phyloP scores from a whole-genome alignment of 371 early-diverging fungal genomes.

The Rhizopus stolonifer region DNA sequence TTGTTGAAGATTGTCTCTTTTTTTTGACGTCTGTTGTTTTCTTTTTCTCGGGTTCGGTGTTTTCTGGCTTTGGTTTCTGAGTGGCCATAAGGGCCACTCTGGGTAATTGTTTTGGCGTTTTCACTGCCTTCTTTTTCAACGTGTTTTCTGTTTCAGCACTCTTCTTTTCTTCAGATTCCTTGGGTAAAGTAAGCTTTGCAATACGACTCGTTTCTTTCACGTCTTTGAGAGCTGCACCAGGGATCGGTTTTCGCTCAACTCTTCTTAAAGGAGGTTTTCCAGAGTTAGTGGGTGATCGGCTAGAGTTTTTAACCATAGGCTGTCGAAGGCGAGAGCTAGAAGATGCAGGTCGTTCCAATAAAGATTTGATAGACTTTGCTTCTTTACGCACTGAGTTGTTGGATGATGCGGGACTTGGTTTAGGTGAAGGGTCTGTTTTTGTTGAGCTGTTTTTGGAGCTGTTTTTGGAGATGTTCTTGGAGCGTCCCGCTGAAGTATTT shows the following conservation, averaged over 20 bases:
- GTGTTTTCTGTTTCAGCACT: not conserved
- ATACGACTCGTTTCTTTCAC: not conserved
- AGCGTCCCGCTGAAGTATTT: too few species aligned
- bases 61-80: not conserved
- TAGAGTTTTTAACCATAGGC: not conserved
- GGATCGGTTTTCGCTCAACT: not conserved
- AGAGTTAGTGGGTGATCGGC: not conserved
- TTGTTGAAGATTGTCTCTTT: constrained; percentile 11
- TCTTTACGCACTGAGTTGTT: not conserved
- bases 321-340: constrained; percentile 6
- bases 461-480: not conserved
- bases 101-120: not conserved
- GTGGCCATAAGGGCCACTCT: constrained; percentile 2
- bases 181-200: not conserved
- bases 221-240: not conserved
- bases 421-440: not conserved
- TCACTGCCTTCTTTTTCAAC: not conserved
- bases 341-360: not conserved
- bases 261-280: not conserved
- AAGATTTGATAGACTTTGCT: not conserved
- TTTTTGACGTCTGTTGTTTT: constrained; percentile 1
- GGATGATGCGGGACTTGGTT: not conserved
- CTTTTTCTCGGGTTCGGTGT: not conserved
- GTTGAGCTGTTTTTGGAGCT: not conserved
- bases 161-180: not conserved